Evolutionary conservation across 1,284 basidiomycete genomes (phyloP), one percentile per base, ranked within the genome.

Genomic region (Ceratobasidium sp.): DNA sequence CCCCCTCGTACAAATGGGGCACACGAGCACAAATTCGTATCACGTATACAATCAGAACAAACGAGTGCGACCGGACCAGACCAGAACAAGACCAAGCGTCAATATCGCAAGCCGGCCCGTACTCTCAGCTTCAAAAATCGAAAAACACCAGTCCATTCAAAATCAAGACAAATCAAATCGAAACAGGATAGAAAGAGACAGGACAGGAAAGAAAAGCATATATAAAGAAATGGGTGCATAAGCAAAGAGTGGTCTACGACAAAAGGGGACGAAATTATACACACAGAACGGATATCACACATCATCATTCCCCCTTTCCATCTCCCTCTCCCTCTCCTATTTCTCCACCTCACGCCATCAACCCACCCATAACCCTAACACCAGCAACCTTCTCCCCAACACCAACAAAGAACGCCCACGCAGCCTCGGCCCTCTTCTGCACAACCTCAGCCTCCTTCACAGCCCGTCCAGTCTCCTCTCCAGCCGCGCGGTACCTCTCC

Each of bases 401-500:
- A 63, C 87, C 85, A 5, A 81, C 83, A 83, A 97, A 93, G 86
- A 88, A 94, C 75, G 88, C 87, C 65, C 92, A 85, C 22, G 96
- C 96, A 77, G 84, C 89, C 78, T 82, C 80, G 6, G 94, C 91
- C 81, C 87, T 88, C 82, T 83, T 88, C 83, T 93, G 91, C 67
- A 87, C 85, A 78, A 91, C 91, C 84, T 98, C 96, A 65, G 91
- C 91, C 66, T 86, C 86, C 80, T 87, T 87, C n/a, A 96, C 93
- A 80, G 96, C 93, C 81, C 88, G 89, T 63, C 85, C 88, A 74
- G 89, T 86, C 80, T 91, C 91, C 78, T 96, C 95, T 84, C 97
- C 89, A 8, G 94, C 93, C 1, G 84, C 85, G 64, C 90, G 87
- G 87, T 97, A 98, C 57, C 92, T 88, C 82, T 96, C 94, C 78